phyloP scores from a whole-genome alignment of 108 stramenopile genomes.

The Hondaea fermentalgiana region DNA sequence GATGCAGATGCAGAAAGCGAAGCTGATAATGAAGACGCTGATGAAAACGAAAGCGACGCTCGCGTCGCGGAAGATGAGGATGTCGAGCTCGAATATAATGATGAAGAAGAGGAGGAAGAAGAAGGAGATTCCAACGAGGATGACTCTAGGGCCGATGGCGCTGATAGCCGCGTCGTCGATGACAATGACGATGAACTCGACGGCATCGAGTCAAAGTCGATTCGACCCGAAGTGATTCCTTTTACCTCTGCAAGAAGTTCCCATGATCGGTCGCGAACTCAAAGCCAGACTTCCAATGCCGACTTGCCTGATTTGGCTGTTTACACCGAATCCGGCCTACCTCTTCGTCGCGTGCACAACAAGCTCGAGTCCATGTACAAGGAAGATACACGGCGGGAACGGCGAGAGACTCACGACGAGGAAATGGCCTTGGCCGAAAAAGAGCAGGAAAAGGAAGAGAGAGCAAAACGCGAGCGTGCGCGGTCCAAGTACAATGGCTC shows the following conservation, averaged over 20 bases:
- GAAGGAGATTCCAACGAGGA: background rate
- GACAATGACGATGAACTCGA: background rate
- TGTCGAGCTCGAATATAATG: background rate
- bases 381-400: background rate
- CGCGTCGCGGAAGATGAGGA: background rate
- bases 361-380: background rate
- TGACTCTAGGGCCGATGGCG: background rate
- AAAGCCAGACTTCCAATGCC: no score
- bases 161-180: background rate
- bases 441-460: background rate
- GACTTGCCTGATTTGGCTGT: no score
- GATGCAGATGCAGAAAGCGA: background rate
- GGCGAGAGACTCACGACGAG: background rate
- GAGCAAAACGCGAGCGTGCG: background rate
- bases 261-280: no score
- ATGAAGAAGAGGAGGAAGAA: background rate
- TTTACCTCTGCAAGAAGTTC: no score
- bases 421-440: background rate
- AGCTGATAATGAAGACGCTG: background rate
- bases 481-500: background rate
- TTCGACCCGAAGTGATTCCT: background rate
- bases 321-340: background rate
- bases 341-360: background rate
- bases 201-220: background rate
- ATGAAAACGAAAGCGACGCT: background rate